These are phyloP conservation scores for Knoxdaviesia proteae DNA, from an alignment of 2,329 filamentous ascomycete genomes.

Conservation along the genomic window DNA sequence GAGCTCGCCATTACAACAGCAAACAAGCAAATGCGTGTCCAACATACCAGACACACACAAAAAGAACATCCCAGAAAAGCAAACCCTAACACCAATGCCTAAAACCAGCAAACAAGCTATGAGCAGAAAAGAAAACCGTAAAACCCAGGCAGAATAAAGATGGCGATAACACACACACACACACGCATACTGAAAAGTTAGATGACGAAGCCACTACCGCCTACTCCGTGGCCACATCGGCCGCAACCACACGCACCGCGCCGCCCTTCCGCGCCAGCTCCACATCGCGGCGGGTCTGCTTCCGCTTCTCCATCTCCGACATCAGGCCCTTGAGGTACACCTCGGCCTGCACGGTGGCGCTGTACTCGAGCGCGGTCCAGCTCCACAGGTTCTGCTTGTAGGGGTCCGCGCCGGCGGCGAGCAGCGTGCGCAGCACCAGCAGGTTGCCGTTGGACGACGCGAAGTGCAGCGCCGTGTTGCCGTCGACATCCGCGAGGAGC, in stretches of 20 bases:
- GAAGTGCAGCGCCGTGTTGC: slow-evolving; percentile 78
- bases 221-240: too few relatives aligned
- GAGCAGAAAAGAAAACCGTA: too few relatives aligned
- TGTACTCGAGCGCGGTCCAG: slow-evolving; percentile 73
- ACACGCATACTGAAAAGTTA: too few relatives aligned
- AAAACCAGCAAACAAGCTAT: too few relatives aligned
- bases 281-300: slow-evolving; percentile 16
- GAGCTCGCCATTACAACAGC: too few relatives aligned
- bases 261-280: slow-evolving; percentile 20
- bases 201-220: too few relatives aligned
- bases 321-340: slow-evolving; percentile 66
- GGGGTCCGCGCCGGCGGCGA: slow-evolving; percentile 60
- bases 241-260: slow-evolving; percentile 16
- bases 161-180: too few relatives aligned
- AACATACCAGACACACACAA: background rate
- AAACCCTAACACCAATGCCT: too few relatives aligned
- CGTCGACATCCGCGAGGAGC: slow-evolving; percentile 40
- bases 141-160: too few relatives aligned
- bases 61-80: too few relatives aligned
- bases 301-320: slow-evolving; percentile 41
- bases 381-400: slow-evolving; percentile 52
- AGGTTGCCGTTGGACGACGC: slow-evolving; percentile 66
- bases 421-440: slow-evolving; percentile 52
- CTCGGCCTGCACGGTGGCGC: slow-evolving; percentile 62
- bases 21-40: background rate